Conservation (phyloP, 192 early-diverging fungal genomes). For the Lobosporangium transversale region DNA sequence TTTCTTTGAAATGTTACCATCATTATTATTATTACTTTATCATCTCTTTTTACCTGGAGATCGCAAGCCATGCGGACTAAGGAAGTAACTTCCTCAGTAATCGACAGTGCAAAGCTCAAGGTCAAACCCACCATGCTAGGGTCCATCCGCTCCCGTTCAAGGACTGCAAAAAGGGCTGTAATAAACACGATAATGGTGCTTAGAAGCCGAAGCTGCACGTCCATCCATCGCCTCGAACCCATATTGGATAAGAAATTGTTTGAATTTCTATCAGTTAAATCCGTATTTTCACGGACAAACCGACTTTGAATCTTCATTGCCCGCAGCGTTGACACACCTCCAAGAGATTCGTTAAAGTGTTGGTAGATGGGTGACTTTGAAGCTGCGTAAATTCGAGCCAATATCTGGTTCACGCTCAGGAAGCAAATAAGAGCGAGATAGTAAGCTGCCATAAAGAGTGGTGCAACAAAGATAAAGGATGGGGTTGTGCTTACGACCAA, state of each 20-base stretch:
- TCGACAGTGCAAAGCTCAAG: slow-evolving; percentile 84
- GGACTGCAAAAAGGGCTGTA: slow-evolving; percentile 26
- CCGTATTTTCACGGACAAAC: slow-evolving; percentile 66
- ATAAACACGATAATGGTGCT: slow-evolving; percentile 51
- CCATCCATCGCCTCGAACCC: slow-evolving; percentile 32
- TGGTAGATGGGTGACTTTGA: slow-evolving; percentile 78
- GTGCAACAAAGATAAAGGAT: slow-evolving; percentile 6
- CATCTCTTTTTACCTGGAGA: slow-evolving; percentile 63
- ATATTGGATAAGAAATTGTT: slow-evolving; percentile 26
- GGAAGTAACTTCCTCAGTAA: slow-evolving; percentile 82
- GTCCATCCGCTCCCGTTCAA: slow-evolving; percentile 58
- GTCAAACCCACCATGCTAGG: slow-evolving; percentile 88
- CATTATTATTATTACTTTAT: not conserved
- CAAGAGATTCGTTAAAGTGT: slow-evolving; percentile 62
- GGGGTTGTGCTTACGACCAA: slow-evolving; percentile 30
- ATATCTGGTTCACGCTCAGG: slow-evolving; percentile 65
- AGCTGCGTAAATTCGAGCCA: slow-evolving; percentile 77
- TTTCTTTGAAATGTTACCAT: not conserved
- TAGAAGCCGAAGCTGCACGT: slow-evolving; percentile 39
- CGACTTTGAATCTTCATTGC: slow-evolving; percentile 54
- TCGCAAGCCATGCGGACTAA: slow-evolving; percentile 43
- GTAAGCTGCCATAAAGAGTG: slow-evolving; percentile 34
- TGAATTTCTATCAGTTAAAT: slow-evolving; percentile 16
- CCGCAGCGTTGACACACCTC: slow-evolving; percentile 64
- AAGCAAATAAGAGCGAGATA: slow-evolving; percentile 58